phyloP scores from a whole-genome alignment of 148 eudicot species.

The Beta vulgaris region DNA sequence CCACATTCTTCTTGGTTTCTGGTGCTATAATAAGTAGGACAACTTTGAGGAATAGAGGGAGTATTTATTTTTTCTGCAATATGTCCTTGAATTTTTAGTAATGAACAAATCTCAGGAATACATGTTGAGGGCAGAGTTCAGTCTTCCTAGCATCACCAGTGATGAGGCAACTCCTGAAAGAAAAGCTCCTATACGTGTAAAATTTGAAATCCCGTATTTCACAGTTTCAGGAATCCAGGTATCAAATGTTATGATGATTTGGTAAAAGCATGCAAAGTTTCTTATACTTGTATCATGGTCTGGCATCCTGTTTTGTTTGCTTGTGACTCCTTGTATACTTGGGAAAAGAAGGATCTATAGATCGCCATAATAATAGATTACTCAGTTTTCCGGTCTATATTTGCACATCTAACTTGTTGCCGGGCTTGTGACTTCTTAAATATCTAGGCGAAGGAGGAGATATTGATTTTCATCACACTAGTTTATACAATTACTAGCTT shows the following conservation, averaged over 20 bases:
- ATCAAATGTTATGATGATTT: not conserved
- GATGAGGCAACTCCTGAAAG: constrained; percentile 77
- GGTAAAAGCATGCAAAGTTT: not conserved
- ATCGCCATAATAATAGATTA: not conserved
- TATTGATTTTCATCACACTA: too few relatives aligned
- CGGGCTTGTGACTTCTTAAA: too few relatives aligned
- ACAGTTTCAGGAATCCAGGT: constrained; percentile 99
- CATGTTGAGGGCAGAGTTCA: constrained; percentile 86
- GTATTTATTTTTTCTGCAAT: not conserved
- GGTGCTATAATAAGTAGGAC: too few relatives aligned
- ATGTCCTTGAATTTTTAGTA: constrained; percentile 10
- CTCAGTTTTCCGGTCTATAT: not conserved
- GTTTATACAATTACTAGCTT: too few relatives aligned
- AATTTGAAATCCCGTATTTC: constrained; percentile 96
- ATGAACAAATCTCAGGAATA: constrained; percentile 53
- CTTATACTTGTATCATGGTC: not conserved
- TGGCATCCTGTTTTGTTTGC: not conserved
- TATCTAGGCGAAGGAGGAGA: too few relatives aligned
- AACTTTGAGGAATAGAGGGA: too few relatives aligned
- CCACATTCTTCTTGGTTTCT: too few relatives aligned
- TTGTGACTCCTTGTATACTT: not conserved
- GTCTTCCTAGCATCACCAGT: constrained; percentile 72
- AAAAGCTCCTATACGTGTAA: constrained; percentile 92
- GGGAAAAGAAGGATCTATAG: not conserved
- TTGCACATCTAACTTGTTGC: too few relatives aligned